Evolutionary conservation across 805 yeast species (phyloP).

Genomic region (Trichomonascus vanleenenianus): DNA sequence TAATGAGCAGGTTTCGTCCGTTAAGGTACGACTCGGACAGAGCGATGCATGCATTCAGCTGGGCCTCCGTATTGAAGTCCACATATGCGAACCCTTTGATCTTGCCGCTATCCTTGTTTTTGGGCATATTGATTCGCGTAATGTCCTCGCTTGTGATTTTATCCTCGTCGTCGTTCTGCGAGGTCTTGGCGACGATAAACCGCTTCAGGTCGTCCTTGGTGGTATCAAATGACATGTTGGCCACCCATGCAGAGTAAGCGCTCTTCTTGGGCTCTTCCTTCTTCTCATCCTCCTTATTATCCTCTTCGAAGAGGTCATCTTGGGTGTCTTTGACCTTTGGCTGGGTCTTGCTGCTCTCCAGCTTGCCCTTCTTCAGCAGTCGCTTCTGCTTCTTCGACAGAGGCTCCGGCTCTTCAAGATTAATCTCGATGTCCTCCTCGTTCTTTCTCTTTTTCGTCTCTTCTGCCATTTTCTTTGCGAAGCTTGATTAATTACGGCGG

Average conservation of each 20-base stretch:
- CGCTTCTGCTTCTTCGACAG: conserved; percentile 89
- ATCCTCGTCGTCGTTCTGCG: conserved; percentile 17
- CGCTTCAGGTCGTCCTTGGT: conserved; percentile 61
- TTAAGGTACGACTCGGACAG: conserved; percentile 67
- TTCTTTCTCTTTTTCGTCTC: conserved; percentile 1
- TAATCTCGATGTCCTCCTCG: conserved; percentile 34
- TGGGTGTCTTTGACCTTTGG: conserved; percentile 23
- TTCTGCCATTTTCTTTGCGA: background rate
- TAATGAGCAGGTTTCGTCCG: conserved; percentile 81
- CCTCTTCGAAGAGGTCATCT: conserved; percentile 20
- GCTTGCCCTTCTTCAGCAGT: conserved; percentile 57
- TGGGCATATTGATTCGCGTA: conserved; percentile 74
- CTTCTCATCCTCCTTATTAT: conserved; percentile 29
- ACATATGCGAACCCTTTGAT: conserved; percentile 74
- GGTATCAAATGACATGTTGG: conserved; percentile 83
- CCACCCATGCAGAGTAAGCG: conserved; percentile 85
- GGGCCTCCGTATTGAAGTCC: conserved; percentile 58
- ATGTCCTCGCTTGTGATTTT: conserved; percentile 51
- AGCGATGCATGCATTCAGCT: conserved; percentile 53
- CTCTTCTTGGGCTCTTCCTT: conserved; percentile 16
- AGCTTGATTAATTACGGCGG: too few species aligned
- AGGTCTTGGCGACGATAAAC: conserved; percentile 50
- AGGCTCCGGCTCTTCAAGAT: conserved; percentile 57
- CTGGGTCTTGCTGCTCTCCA: conserved; percentile 20
- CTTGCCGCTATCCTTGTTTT: conserved; percentile 47